Conservation (phyloP, 2,329 filamentous ascomycete genomes). For the Colletotrichum nymphaeae region DNA sequence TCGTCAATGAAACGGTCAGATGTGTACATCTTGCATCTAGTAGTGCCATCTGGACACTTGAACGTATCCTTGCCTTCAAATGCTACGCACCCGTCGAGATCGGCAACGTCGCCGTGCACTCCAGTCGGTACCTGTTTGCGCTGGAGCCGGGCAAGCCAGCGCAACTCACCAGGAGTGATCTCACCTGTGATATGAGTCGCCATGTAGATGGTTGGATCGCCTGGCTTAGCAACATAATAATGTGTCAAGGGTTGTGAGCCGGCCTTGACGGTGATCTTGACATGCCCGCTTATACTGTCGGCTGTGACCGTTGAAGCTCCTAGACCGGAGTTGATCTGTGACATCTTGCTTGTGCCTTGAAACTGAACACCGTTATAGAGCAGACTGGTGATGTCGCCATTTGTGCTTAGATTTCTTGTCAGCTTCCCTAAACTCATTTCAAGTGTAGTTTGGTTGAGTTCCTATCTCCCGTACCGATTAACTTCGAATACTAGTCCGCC, state of each 20-base stretch:
- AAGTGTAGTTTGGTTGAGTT: not conserved
- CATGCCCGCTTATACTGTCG: constrained; percentile 35
- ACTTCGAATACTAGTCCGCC: constrained; percentile 41
- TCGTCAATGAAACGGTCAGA: constrained; percentile 72
- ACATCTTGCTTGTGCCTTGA: constrained; percentile 55
- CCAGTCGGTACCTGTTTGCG: constrained; percentile 38
- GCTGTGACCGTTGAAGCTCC: constrained; percentile 38
- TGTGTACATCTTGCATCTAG: constrained; percentile 53
- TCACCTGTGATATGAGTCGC: constrained; percentile 41
- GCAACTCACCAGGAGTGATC: constrained; percentile 38
- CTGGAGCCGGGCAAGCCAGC: constrained; percentile 38
- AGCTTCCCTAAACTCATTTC: not conserved
- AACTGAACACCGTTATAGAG: constrained; percentile 60
- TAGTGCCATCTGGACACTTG: constrained; percentile 36
- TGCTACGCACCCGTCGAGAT: constrained; percentile 38
- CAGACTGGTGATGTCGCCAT: constrained; percentile 73
- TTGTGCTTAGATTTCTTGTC: constrained; percentile 56
- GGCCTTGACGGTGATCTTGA: constrained; percentile 40
- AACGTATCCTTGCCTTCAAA: constrained; percentile 37
- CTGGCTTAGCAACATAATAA: constrained; percentile 38
- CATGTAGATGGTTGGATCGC: constrained; percentile 41
- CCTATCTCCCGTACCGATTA: constrained; percentile 27
- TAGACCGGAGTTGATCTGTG: constrained; percentile 64
- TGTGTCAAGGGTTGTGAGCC: constrained; percentile 39
- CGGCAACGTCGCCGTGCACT: constrained; percentile 38